These are phyloP conservation scores for Parietichytrium sp. DNA, from an alignment of 108 stramenopile species.

Conservation along the genomic window DNA sequence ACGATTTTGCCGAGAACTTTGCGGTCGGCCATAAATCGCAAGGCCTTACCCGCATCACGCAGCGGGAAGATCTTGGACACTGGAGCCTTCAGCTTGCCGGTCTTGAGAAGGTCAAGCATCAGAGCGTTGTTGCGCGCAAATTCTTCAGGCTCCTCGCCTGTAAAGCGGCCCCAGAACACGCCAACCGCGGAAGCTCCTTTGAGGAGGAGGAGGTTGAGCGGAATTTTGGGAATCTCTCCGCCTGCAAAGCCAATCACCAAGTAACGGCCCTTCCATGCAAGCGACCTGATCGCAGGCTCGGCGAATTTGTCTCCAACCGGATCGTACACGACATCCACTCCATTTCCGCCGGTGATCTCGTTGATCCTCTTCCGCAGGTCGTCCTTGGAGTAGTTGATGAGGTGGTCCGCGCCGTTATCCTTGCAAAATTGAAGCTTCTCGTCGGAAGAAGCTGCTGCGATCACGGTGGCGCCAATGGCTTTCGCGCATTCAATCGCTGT, in stretches of 20 bases:
- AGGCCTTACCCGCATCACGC: conserved; percentile 44
- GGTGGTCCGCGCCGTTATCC: conserved; percentile 48
- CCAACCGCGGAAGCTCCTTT: conserved; percentile 49
- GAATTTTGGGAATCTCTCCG: conserved; percentile 45
- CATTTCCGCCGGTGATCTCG: conserved; percentile 22
- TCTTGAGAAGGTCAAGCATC: not conserved
- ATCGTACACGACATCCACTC: conserved; percentile 33
- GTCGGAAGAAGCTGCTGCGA: conserved; percentile 47
- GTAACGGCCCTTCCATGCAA: conserved; percentile 49
- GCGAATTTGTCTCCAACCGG: conserved; percentile 21
- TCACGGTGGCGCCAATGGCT: conserved; percentile 49
- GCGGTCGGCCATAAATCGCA: conserved; percentile 45
- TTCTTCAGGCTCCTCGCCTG: conserved; percentile 37
- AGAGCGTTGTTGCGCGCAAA: not conserved
- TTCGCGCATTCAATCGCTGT: conserved; percentile 43
- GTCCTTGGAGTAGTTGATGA: conserved; percentile 47
- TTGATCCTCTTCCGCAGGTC: not conserved
- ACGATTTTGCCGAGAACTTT: conserved; percentile 23
- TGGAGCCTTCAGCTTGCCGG: conserved; percentile 40
- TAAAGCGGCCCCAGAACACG: conserved; percentile 52
- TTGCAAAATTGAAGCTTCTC: conserved; percentile 51
- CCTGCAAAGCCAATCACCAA: conserved; percentile 52
- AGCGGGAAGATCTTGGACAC: conserved; percentile 48
- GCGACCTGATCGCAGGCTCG: conserved; percentile 33
- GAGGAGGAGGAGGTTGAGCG: conserved; percentile 51